Evolutionary conservation across 2,329 filamentous ascomycete genomes (phyloP).

Genomic region (Tolypocladium amazonense): DNA sequence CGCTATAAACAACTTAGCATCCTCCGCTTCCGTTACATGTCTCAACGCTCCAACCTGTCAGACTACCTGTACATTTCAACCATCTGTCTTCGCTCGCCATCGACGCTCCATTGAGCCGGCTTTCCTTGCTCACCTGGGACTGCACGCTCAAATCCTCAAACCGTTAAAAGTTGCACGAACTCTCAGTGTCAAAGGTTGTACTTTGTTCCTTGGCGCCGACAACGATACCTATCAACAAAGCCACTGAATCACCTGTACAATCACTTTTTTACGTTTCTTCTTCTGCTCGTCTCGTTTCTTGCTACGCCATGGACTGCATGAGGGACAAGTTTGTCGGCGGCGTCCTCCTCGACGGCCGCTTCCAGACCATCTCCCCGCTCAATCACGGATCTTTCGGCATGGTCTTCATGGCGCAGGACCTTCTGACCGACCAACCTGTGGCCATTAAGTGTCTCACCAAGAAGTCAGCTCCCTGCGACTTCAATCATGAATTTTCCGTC

Average conservation of each 20-base stretch:
- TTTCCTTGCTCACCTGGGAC: conserved; percentile 8
- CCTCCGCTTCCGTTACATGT: conserved; percentile 11
- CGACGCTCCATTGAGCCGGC: conserved; percentile 5
- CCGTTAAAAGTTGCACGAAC: conserved; percentile 1
- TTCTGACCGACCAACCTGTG: conserved; percentile 65
- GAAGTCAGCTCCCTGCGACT: conserved; percentile 50
- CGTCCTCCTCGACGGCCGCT: conserved; percentile 78
- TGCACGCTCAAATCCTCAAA: conserved; percentile 1
- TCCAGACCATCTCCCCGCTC: conserved; percentile 82
- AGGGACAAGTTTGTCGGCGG: conserved; percentile 70
- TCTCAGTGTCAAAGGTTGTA: background rate
- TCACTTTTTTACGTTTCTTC: conserved; percentile 11
- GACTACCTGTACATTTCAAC: conserved; percentile 23
- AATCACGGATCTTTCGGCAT: conserved; percentile 99
- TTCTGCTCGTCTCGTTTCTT: conserved; percentile 5
- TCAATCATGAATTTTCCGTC: conserved; percentile 54
- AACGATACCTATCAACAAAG: conserved; percentile 6
- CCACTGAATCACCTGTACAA: conserved; percentile 15
- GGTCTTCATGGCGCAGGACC: conserved; percentile 88
- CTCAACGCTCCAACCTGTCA: conserved; percentile 11
- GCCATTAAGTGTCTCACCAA: conserved; percentile 97
- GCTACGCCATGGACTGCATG: conserved; percentile 65
- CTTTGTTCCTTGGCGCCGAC: background rate
- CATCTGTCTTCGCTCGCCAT: conserved; percentile 7
- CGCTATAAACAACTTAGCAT: conserved; percentile 17